Evolutionary conservation across 2,329 filamentous ascomycete genomes (phyloP), one percentile per base, ranked within the genome.

Genomic region (Sarocladium kiliense): DNA sequence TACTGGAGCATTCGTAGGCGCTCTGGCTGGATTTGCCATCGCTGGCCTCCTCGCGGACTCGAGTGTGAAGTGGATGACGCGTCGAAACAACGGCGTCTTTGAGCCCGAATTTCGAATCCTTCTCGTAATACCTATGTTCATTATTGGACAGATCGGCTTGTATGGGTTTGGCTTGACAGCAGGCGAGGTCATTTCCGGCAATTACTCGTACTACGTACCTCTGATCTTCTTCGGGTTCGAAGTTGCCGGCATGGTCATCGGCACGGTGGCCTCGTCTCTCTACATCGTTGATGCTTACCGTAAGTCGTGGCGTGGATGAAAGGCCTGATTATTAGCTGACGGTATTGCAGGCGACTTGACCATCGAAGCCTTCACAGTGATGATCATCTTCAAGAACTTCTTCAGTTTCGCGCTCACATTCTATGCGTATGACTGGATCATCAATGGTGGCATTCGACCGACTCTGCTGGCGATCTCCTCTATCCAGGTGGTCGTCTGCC

Each of bases 261-360:
- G 92, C 1, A 90, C 92, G 1, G 91, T 96, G 2, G 86, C 89
- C 1, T 88, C 85, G 58, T 89, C 89, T 1, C 74, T 96, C 23
- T 97, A 97, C 66, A 87, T 97, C 65, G 89, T 96, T 7, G 93
- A 97, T 72, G 92, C 92, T 0, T 93, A 97, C 71, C 86, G 91
- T 87, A 74, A 69, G 85, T 80, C 30, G 18, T 36, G 6, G 19
- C 32, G 5, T 4, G 37, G n/a, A n/a, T n/a, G n/a, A n/a, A n/a
- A n/a, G n/a, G n/a, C n/a, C n/a, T n/a, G n/a, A n/a, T n/a, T n/a
- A 51, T 21, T 34, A 53, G 27, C 63, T 64, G 16, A 62, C 57
- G 30, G 9, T 39, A 16, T 2, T 10, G 5, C 10, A 89, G 87
- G 86, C 7, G 86, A 93, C 58, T 83, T 96, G 56, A 84, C 89